Conservation (phyloP, 2,329 filamentous ascomycete genomes). For the Epichloe glyceriae region DNA sequence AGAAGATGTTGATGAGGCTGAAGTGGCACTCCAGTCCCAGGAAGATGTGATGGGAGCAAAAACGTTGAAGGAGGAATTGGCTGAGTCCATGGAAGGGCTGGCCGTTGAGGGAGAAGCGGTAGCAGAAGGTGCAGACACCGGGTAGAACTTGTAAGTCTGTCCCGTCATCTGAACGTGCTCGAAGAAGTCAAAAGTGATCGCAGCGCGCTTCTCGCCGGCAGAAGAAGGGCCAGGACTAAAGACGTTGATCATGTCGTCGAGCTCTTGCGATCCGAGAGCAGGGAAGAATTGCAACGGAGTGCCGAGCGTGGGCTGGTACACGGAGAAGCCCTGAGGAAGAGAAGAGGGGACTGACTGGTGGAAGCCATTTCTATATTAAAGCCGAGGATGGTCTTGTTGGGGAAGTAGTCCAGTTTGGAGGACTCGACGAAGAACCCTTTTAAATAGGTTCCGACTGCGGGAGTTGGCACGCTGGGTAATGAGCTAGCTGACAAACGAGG, state of each 20-base stretch:
- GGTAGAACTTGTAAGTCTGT: slow-evolving; percentile 48
- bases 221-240: slow-evolving; percentile 41
- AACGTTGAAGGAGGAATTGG: slow-evolving; percentile 32
- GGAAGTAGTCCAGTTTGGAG: not conserved
- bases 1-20: slow-evolving; percentile 11
- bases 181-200: slow-evolving; percentile 47
- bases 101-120: slow-evolving; percentile 31
- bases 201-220: slow-evolving; percentile 45
- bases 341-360: slow-evolving; percentile 7
- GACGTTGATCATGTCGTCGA: slow-evolving; percentile 45
- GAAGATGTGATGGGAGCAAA: slow-evolving; percentile 35
- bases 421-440: slow-evolving; percentile 4
- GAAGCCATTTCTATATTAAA: slow-evolving; percentile 15
- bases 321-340: slow-evolving; percentile 39
- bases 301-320: slow-evolving; percentile 45
- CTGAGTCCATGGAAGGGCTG: slow-evolving; percentile 29
- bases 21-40: slow-evolving; percentile 29
- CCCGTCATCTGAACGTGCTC: slow-evolving; percentile 39
- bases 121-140: slow-evolving; percentile 25
- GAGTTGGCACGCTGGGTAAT: not conserved
- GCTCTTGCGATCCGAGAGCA: slow-evolving; percentile 47
- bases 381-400: not conserved
- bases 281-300: slow-evolving; percentile 52
- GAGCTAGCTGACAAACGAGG: not conserved
- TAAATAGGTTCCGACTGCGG: not conserved